Evolutionary conservation across 2,329 filamentous ascomycete species (phyloP), one percentile per base, ranked within the genome.

Genomic region (Aureobasidium sp.): DNA sequence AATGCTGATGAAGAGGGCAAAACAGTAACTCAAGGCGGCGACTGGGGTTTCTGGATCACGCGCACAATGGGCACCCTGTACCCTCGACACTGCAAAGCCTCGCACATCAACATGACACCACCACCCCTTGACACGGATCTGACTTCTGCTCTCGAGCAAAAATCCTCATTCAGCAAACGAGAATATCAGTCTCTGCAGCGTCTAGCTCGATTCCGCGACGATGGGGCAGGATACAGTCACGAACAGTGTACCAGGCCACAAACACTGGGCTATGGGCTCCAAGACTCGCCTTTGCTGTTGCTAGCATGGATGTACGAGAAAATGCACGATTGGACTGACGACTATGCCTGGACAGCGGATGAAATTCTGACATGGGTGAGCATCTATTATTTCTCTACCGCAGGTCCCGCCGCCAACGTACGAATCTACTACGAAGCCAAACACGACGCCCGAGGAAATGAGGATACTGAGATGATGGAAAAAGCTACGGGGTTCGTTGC

Each of bases 251-350:
- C 86, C 0, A 83, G 84, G 54, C 87, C 88, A 0, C 81, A 88
- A 48, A 91, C 87, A 0, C 63, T 90, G 0, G 83, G 83, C 0
- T 88, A 87, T 61, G 81, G 74, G 0, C 72, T 90, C 3, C 74
- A 79, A 0, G 86, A 90, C 63, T 83, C 78, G 4, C 88, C 87
- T 0, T 78, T 86, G 0, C 85, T 78, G 0, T 70, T 89, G 3
- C 72, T 91, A 1, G 80, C 85, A 0, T 93, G 88, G 88, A 82
- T 91, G 27, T 86, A 86, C 59, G 88, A 91, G 68, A 91, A 91
- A 65, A 70, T 91, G 34, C 80, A 84, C 59, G 83, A 86, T 60
- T 91, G 87, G 87, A 81, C 81, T 0, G 86, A 90, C 61, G 62
- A 61, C 0, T 89, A 89, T 62, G 70, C 78, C 0, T 90, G 86